Evolutionary conservation across 75 land plant species (phyloP).

Genomic region (Pseudotsuga menziesii): DNA sequence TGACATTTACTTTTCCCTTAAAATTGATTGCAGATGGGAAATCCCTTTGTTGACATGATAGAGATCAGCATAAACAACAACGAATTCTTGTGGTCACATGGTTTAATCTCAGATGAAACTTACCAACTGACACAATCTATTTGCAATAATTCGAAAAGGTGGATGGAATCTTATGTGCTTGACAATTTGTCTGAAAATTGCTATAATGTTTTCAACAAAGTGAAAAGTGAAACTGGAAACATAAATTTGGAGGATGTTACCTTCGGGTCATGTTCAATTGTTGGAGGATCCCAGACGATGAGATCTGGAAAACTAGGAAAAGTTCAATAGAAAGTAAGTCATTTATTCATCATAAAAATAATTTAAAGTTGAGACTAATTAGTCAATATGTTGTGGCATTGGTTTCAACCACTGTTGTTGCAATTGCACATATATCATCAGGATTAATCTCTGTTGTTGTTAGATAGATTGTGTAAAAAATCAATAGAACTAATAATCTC

Average conservation of each 20-base stretch:
- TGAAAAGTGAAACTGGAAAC: not conserved
- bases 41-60: conserved; percentile 41
- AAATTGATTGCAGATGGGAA: conserved; percentile 32
- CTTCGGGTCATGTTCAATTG: conserved; percentile 5
- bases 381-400: not conserved
- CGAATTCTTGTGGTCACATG: conserved; percentile 44
- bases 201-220: not conserved
- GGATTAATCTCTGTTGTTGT: not conserved
- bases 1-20: not conserved
- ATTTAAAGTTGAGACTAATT: too few relatives aligned
- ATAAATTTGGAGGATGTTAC: conserved; percentile 16
- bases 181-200: not conserved
- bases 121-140: conserved; percentile 15
- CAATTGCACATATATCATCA: not conserved
- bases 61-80: conserved; percentile 30
- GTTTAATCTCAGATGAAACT: conserved; percentile 35
- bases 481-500: too few relatives aligned
- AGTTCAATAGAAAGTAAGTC: conserved; percentile 2
- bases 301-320: not conserved
- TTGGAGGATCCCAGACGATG: not conserved
- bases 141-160: conserved; percentile 16
- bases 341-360: not conserved
- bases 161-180: not conserved
- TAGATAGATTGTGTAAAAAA: conserved; percentile 2
- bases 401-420: not conserved